A percentile compares a stretch with the other conserved stretches of the same genome.
These are phyloP conservation scores for Austropuccinia psidii DNA, from an alignment of 1,284 basidiomycete species.

Conservation along the genomic window DNA sequence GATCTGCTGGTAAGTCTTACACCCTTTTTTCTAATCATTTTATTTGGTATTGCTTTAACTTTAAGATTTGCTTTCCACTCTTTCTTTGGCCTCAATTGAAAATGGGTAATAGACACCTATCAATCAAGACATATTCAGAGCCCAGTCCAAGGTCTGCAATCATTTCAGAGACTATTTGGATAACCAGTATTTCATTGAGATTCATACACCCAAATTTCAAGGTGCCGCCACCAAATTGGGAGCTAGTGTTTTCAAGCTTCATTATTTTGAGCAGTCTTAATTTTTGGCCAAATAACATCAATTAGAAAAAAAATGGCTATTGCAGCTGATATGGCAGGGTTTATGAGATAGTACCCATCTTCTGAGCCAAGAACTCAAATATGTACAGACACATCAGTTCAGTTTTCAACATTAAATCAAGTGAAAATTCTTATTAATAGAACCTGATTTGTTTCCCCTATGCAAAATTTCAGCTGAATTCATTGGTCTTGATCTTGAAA, in stretches of 20 bases:
- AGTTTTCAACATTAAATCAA: no score
- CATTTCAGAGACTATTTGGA: conserved; percentile 82
- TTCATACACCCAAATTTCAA: conserved; percentile 95
- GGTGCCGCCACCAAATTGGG: conserved; percentile 95
- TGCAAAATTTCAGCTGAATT: conserved; percentile 67
- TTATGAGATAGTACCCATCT: conserved; percentile 91
- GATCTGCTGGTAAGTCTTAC: conserved; percentile 60
- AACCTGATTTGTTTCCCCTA: no score
- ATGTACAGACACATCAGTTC: conserved; percentile 86
- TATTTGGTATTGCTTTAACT: neutral
- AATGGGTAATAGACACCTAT: conserved; percentile 58
- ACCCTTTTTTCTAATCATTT: neutral
- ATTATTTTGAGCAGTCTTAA: conserved; percentile 83
- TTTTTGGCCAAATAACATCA: conserved; percentile 96
- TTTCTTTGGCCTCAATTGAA: neutral
- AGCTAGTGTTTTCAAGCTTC: conserved; percentile 93
- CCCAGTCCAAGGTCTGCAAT: conserved; percentile 79
- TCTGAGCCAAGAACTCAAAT: conserved; percentile 97
- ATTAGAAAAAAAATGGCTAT: conserved; percentile 99
- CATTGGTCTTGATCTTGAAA: conserved; percentile 96
- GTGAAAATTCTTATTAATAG: no score
- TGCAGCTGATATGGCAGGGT: conserved; percentile 95
- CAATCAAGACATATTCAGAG: conserved; percentile 91
- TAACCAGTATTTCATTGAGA: conserved; percentile 73
- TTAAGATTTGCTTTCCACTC: neutral